phyloP scores from a whole-genome alignment of 2,329 filamentous ascomycete species.

The Botrytis pseudocinerea region DNA sequence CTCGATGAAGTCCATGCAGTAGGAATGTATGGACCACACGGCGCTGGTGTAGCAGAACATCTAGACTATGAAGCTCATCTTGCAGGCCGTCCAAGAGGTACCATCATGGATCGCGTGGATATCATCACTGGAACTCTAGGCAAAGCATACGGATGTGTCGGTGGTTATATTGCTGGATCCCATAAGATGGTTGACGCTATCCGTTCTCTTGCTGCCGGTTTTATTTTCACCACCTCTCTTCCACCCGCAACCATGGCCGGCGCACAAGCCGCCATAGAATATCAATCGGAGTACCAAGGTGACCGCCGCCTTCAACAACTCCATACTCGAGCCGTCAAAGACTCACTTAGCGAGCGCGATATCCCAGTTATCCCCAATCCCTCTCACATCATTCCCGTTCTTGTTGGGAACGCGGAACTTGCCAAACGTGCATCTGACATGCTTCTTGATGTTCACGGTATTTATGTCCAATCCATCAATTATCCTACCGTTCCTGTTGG shows the following conservation, averaged over 20 bases:
- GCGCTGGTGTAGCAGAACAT: slow-evolving; percentile 95
- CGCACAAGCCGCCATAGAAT: slow-evolving; percentile 86
- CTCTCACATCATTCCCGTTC: slow-evolving; percentile 89
- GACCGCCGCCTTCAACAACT: slow-evolving; percentile 93
- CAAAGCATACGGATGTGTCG: slow-evolving; percentile 97
- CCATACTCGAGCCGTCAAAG: slow-evolving; percentile 93
- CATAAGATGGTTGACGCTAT: slow-evolving; percentile 86
- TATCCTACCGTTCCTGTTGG: slow-evolving; percentile 97
- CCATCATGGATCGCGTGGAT: slow-evolving; percentile 92
- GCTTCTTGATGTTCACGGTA: slow-evolving; percentile 83
- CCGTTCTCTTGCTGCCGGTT: slow-evolving; percentile 90
- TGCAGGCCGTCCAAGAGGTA: slow-evolving; percentile 72
- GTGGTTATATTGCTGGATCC: slow-evolving; percentile 94
- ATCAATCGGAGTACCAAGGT: slow-evolving; percentile 81
- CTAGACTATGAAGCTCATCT: slow-evolving; percentile 88
- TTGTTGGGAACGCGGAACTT: slow-evolving; percentile 91
- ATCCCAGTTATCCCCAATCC: slow-evolving; percentile 98
- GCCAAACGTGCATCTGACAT: slow-evolving; percentile 92
- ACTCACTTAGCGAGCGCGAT: slow-evolving; percentile 72
- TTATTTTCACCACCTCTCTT: slow-evolving; percentile 98
- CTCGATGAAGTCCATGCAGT: slow-evolving; percentile 98
- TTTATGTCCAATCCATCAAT: slow-evolving; percentile 99
- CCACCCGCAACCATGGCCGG: slow-evolving; percentile 97
- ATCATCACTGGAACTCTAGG: slow-evolving; percentile 97
- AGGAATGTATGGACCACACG: slow-evolving; percentile 96